Evolutionary conservation across 306 rosid genomes (phyloP).

Genomic region (Casuarina equisetifolia): DNA sequence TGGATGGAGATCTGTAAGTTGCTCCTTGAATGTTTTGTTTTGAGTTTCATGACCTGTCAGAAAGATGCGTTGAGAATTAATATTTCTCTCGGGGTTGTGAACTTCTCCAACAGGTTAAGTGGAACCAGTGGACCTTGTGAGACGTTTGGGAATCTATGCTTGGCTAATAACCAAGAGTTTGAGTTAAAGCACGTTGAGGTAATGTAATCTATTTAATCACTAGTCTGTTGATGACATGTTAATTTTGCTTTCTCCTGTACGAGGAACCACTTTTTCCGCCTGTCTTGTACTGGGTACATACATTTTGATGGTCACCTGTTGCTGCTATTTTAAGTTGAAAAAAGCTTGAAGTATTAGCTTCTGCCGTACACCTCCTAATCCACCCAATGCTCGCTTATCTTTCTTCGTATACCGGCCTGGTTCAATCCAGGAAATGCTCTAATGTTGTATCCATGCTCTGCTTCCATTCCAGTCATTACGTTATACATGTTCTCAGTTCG

Average conservation of each 20-base stretch:
- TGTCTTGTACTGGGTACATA: background rate
- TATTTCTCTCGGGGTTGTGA: conserved; percentile 17
- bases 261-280: background rate
- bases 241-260: background rate
- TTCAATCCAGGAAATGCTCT: background rate
- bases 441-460: background rate
- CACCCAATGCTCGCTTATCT: background rate
- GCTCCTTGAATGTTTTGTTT: conserved; percentile 11
- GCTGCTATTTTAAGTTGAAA: background rate
- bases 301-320: background rate
- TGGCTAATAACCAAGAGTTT: conserved; percentile 86
- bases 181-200: conserved; percentile 95
- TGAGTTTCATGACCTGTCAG: background rate
- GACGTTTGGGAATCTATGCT: conserved; percentile 80
- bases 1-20: conserved; percentile 93
- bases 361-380: background rate
- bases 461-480: too few species aligned
- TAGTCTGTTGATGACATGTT: background rate
- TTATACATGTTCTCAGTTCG: background rate
- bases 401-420: background rate
- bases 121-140: conserved; percentile 92
- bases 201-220: conserved; percentile 12
- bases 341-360: background rate
- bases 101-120: conserved; percentile 58
- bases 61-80: conserved; percentile 11